Conservation (phyloP, 805 yeast genomes). For the Saturnispora halmiae region DNA sequence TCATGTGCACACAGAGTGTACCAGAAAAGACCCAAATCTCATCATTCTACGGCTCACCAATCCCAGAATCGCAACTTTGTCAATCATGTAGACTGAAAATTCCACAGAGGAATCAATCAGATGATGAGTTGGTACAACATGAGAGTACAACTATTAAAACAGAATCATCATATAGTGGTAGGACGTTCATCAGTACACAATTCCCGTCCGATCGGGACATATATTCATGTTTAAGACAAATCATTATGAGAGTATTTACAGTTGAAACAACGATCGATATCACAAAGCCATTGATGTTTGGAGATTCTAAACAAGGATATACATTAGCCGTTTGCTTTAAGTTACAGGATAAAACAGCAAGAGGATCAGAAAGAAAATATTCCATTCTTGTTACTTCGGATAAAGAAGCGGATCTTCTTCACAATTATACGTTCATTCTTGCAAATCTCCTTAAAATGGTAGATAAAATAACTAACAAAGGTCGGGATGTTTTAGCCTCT, state of each 20-base stretch:
- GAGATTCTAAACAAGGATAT: constrained; percentile 52
- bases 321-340: constrained; percentile 55
- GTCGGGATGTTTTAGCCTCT: constrained; percentile 18
- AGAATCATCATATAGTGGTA: constrained; percentile 4
- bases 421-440: constrained; percentile 45
- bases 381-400: constrained; percentile 50
- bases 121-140: neutral
- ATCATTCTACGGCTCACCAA: constrained; percentile 32
- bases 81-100: constrained; percentile 45
- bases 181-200: constrained; percentile 44
- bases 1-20: constrained; percentile 49
- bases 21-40: constrained; percentile 5
- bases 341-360: constrained; percentile 52
- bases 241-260: constrained; percentile 54
- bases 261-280: constrained; percentile 57
- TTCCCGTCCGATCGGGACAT: constrained; percentile 46
- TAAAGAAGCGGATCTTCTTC: constrained; percentile 41
- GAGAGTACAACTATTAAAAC: constrained; percentile 12
- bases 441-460: constrained; percentile 34
- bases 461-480: constrained; percentile 29
- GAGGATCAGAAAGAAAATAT: constrained; percentile 68
- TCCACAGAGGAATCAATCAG: constrained; percentile 3
- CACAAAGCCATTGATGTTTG: constrained; percentile 52
- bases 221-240: constrained; percentile 47
- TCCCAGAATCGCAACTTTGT: constrained; percentile 34